A percentile compares a stretch with the other conserved stretches of the same genome.
Evolutionary conservation across 2,329 filamentous ascomycete genomes (phyloP).

Genomic region (Colletotrichum sansevieriae): DNA sequence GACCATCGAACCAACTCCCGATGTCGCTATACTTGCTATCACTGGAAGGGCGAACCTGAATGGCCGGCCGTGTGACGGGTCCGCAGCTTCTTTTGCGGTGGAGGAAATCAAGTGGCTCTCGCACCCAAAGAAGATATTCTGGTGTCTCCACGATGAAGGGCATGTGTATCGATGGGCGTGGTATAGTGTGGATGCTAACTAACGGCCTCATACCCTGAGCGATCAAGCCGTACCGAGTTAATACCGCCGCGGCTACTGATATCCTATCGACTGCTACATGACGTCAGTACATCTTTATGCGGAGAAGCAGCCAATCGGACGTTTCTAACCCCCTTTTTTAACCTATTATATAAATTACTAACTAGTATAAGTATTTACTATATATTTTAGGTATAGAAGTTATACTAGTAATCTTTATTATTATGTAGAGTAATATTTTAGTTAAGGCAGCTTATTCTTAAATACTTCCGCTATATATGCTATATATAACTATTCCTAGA

Average conservation of each 20-base stretch:
- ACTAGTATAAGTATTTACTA: no score
- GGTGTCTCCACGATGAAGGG: conserved; percentile 25
- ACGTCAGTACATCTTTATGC: no score
- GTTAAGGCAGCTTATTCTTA: no score
- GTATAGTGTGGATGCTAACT: not conserved
- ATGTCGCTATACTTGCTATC: conserved; percentile 13
- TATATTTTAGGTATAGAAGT: no score
- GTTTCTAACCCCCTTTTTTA: no score
- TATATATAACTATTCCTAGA: no score
- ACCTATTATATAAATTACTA: no score
- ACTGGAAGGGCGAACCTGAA: conserved; percentile 24
- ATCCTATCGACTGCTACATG: no score
- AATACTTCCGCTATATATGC: no score
- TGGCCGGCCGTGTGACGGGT: conserved; percentile 20
- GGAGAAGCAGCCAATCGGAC: no score
- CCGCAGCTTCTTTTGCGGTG: conserved; percentile 19
- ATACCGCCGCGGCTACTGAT: conserved; percentile 7
- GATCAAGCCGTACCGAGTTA: conserved; percentile 1
- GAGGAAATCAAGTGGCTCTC: conserved; percentile 18
- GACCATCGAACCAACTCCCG: conserved; percentile 4
- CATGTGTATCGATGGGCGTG: not conserved
- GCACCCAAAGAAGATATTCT: conserved; percentile 6
- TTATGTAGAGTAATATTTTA: no score
- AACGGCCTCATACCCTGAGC: not conserved
- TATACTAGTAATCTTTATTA: no score